Evolutionary conservation across 108 stramenopile genomes (phyloP), one percentile per base, ranked within the genome.

Genomic region (Pseudonitzschia multistriata): DNA sequence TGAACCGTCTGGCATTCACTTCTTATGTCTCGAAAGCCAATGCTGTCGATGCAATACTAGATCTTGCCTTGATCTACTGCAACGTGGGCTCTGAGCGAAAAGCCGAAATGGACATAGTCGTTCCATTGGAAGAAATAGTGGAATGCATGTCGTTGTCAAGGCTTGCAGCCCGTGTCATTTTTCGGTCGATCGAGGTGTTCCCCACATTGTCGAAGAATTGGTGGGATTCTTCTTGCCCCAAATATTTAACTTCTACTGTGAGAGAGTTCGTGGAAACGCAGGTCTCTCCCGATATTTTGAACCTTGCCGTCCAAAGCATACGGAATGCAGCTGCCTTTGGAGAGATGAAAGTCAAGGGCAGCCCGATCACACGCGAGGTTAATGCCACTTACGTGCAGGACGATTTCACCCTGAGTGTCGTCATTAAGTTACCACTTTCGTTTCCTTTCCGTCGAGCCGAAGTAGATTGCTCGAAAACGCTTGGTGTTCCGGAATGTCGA

Each of bases 361-460:
- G 86, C 49, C 59, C 66, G 47, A 71, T 83, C 0, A 92, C 82
- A 59, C 83, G 94, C 24, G 86, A 90, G 76, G 79, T 95, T 17
- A 80, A 77, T 29, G 91, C 94, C 21, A 82, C 71, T 22, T 95
- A 92, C 67, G 78, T 81, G 10, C 94, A 95, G 77, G 94, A 95
- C 62, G 94, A 95, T 71, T 88, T 90, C 67, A 88, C 82, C n/a
- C 71, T 95, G 19, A 80, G 78, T 47, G 88, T 95, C 2, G 52
- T 79, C 29, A 89, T 95, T 15, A 66, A 70, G 53, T 68, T 92
- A 52, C 94, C 94, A 13, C 52, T 81, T 14, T 73, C 86, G 11
- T 95, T 92, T 67, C 94, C 94, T 14, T 77, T 95, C 31, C 79
- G 85, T 15, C 85, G 85, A 49, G 94, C 86, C 11, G 88, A 90